Evolutionary conservation across 345 rosid genomes (phyloP), one percentile per base, ranked within the genome.

Genomic region (Capsella bursapastoris): DNA sequence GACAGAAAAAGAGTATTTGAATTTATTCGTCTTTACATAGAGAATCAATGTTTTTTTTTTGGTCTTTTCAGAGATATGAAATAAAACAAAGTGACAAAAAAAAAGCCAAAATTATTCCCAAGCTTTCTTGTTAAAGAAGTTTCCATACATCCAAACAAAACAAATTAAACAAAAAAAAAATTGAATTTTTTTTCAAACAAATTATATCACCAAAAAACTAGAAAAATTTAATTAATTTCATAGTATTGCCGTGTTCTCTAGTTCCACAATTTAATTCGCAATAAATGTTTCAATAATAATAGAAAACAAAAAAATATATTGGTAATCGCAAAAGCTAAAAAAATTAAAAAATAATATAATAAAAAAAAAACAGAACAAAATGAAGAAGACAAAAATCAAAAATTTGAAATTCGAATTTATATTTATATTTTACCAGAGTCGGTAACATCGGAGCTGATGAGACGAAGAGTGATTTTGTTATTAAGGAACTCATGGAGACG

Each of bases 401-500:
- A 37, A 16, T 7, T 29, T 18, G 2, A 65, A 18, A 66, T 50
- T 28, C 1, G 6, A 65, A 28, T 7, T 2, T 40, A 2, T 38
- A 62, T 50, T 55, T 49, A 29, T 29, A 6, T 47, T n/a, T 22
- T 15, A 82, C 86, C 85, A 7, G 85, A 74, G 15, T 87, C 88
- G 6, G 75, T 63, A 22, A 76, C 47, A 57, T 74, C 85, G 34
- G 97, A 75, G 82, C 97, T 87, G 10, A 94, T 77, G 53, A 94
- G 97, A 31, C 85, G 96, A 65, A 94, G 82, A 50, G 89, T 84
- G 50, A 94, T 87, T 52, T 79, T 52, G 57, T 77, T 77, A 18
- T 96, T 93, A 5, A 87, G 29, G 74, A 91, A 63, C 66, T 94
- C 97, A 16, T 85, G 82, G 41, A 91, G 10, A 7, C 88, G 73